Percentiles rank a stretch among this genome's conserved stretches.
phyloP scores from a whole-genome alignment of 176 grass and related monocot species.

The Aegilops sharonensis region DNA sequence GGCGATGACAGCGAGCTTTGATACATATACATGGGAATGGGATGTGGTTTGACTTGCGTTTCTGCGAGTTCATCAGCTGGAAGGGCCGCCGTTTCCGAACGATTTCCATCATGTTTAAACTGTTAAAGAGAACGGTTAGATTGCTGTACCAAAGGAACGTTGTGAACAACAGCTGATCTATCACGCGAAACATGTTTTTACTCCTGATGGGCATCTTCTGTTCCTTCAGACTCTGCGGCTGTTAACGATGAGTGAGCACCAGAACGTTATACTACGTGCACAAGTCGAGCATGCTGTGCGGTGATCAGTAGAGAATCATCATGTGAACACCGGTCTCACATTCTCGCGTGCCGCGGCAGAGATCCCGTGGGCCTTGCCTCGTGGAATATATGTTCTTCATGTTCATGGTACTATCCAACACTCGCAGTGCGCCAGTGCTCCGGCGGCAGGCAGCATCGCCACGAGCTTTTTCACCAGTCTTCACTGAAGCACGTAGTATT shows the following conservation, averaged over 20 bases:
- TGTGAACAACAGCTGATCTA: background rate
- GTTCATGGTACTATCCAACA: too few species aligned
- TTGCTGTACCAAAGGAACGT: background rate
- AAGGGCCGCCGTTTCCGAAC: background rate
- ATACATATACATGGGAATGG: background rate
- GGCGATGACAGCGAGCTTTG: conserved; percentile 53
- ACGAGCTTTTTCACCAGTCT: too few species aligned
- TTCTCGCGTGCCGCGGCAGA: background rate
- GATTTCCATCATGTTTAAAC: background rate
- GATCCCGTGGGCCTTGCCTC: background rate
- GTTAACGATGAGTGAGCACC: too few species aligned
- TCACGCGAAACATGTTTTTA: background rate
- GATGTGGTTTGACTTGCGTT: background rate
- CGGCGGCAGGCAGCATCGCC: too few species aligned
- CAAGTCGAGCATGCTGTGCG: background rate
- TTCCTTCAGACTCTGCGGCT: too few species aligned
- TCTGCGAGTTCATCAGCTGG: background rate
- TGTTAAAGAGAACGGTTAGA: background rate
- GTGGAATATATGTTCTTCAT: background rate
- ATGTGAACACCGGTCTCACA: background rate
- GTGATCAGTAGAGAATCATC: background rate
- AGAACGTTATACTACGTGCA: background rate
- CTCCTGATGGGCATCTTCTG: background rate
- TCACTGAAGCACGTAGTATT: too few species aligned
- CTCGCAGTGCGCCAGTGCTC: too few species aligned